Evolutionary conservation across 2,329 filamentous ascomycete genomes (phyloP), one percentile per base, ranked within the genome.

Genomic region (Arthrobotrys sphaeroides): DNA sequence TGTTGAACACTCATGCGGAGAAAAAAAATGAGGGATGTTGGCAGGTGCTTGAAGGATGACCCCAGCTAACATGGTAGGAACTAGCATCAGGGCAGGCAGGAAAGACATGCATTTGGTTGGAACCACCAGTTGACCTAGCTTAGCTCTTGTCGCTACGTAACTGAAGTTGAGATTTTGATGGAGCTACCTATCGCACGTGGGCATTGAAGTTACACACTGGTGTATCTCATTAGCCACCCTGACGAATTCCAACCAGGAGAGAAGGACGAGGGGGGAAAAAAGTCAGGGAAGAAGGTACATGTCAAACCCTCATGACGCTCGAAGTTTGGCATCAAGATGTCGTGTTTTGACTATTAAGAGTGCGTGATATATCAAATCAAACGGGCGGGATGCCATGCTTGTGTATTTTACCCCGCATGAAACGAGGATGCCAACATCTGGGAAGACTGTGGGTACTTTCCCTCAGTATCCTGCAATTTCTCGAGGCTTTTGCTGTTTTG

Each of bases 401-500:
- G n/a, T n/a, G n/a, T n/a, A n/a, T 13, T 51, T 55, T 55, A 55
- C 51, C 49, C 51, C 31, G 51, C 51, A 38, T 55, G 51, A 55
- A 55, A 55, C 31, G 31, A 38, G 31, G 38, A 38, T 18, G 31
- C 6, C 26, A 31, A 55, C 16, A 31, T 55, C 31, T 55, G 51
- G 28, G 20, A 26, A 16, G 38, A 36, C 51, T 13, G 51, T 55
- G 51, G 31, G 51, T 36, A 38, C 28, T 36, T 33, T 10, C 20
- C 18, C 24, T 22, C 51, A 1, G 31, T n/a, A 16, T 55, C 51
- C 51, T 55, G 51, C 31, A 55, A 55, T 55, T 64, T 73, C 38
- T 57, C 55, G 22, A 42, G 59, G 31, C 5, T 47, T 74, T 57
- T 66, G 53, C 69, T 62, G n/a, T 74, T 73, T 74, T 74, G 69